These are phyloP conservation scores for Podaxis sp. DNA, from an alignment of 768 basidiomycete genomes.

Conservation along the genomic window DNA sequence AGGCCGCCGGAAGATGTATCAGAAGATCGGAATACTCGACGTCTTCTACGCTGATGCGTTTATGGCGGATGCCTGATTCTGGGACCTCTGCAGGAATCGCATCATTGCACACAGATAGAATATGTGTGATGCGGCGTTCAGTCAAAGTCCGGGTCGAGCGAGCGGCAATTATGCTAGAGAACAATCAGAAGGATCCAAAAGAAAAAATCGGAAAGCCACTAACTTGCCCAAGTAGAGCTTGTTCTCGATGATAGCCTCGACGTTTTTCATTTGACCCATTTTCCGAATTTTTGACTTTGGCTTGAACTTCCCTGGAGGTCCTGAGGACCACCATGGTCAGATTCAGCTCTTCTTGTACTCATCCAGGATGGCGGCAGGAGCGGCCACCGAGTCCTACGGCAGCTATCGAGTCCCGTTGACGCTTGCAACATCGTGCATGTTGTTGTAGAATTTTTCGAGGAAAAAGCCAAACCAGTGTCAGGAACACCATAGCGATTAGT, in stretches of 20 bases:
- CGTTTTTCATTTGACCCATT: constrained; percentile 62
- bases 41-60: constrained; percentile 71
- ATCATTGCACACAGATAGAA: constrained; percentile 76
- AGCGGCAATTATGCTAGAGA: constrained; percentile 62
- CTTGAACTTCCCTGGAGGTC: constrained; percentile 20
- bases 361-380: constrained; percentile 4
- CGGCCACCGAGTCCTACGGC: constrained; percentile 5
- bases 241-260: constrained; percentile 64
- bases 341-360: constrained; percentile 15
- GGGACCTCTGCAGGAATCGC: constrained; percentile 69
- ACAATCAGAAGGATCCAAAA: constrained; percentile 18
- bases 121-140: constrained; percentile 77
- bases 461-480: constrained; percentile 32
- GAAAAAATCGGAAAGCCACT: constrained; percentile 33
- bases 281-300: constrained; percentile 23
- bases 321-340: constrained; percentile 7
- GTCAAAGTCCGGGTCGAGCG: constrained; percentile 68
- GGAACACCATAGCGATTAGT: constrained; percentile 22
- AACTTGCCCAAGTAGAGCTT: constrained; percentile 76
- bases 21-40: constrained; percentile 69
- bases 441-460: constrained; percentile 19
- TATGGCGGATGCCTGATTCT: constrained; percentile 66
- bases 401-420: constrained; percentile 26
- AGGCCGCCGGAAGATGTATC: constrained; percentile 63
- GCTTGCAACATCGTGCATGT: constrained; percentile 25